A percentile compares a stretch with the other conserved stretches of the same genome.
Conservation (phyloP, 83 land plant genomes). For the Diphasiastrum complanatum region DNA sequence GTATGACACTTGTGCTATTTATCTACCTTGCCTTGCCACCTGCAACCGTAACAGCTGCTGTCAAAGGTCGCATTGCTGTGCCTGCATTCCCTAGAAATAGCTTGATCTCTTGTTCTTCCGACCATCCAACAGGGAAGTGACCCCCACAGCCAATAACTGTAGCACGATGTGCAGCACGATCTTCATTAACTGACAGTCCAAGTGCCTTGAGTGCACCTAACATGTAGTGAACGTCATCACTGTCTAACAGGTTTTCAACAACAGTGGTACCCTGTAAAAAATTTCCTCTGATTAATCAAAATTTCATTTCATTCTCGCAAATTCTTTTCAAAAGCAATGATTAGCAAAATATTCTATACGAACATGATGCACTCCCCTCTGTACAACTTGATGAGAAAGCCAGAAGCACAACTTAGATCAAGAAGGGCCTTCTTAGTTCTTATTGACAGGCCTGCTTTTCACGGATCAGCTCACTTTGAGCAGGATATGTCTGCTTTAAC, state of each 20-base stretch:
- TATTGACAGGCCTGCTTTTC: no score
- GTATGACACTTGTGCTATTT: no score
- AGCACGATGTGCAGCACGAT: conserved; percentile 40
- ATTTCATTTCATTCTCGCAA: no score
- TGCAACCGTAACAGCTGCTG: conserved; percentile 91
- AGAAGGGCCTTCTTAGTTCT: no score
- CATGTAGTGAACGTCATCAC: conserved; percentile 95
- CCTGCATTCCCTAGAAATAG: conserved; percentile 99
- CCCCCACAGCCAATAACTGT: conserved; percentile 79
- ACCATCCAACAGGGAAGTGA: conserved; percentile 57
- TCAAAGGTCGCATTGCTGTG: conserved; percentile 95
- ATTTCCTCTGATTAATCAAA: background rate
- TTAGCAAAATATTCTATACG: background rate
- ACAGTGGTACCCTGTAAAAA: conserved; percentile 79
- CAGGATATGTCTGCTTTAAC: no score
- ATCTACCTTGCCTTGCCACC: conserved; percentile 83
- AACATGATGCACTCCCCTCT: background rate
- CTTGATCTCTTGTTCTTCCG: conserved; percentile 35
- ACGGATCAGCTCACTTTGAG: no score
- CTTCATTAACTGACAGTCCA: conserved; percentile 65
- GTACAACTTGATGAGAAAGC: background rate
- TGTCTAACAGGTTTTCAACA: conserved; percentile 78
- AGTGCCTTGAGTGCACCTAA: conserved; percentile 70
- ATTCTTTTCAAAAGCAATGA: background rate
- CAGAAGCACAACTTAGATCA: no score